Percentiles rank a stretch among this genome's conserved stretches.
phyloP scores from a whole-genome alignment of 2,329 filamentous ascomycete genomes.

The Fusarium sp. region DNA sequence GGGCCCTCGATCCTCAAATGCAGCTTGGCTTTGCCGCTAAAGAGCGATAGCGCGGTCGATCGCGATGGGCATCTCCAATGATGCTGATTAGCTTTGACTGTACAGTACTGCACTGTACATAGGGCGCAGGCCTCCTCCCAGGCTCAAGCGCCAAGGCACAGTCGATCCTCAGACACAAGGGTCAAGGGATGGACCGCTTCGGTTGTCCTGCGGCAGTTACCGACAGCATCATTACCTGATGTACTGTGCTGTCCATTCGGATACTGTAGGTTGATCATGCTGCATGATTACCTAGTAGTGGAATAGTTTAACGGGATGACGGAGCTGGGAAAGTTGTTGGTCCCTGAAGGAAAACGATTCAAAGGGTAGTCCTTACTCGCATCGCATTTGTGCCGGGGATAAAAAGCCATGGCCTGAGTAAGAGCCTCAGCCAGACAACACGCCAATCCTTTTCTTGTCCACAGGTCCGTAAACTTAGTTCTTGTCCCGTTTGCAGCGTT shows the following conservation, averaged over 20 bases:
- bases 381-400: neutral
- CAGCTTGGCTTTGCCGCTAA: constrained; percentile 45
- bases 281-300: neutral
- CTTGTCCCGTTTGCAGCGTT: neutral
- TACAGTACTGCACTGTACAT: neutral
- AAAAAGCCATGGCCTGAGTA: neutral
- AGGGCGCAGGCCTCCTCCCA: neutral
- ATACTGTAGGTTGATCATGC: neutral
- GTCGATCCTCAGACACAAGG: neutral
- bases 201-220: neutral
- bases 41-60: constrained; percentile 43
- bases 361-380: constrained; percentile 12
- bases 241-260: neutral
- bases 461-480: neutral
- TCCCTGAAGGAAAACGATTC: constrained; percentile 6
- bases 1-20: constrained; percentile 23
- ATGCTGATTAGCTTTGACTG: constrained; percentile 6
- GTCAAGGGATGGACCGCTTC: neutral
- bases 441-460: neutral
- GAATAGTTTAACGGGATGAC: constrained; percentile 10
- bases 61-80: constrained; percentile 21
- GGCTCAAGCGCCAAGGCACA: constrained; percentile 4
- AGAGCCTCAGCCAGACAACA: constrained; percentile 2
- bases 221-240: constrained; percentile 1
- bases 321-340: neutral